Evolutionary conservation across 2,329 filamentous ascomycete species (phyloP).

Genomic region (Periglandula ipomoeae): DNA sequence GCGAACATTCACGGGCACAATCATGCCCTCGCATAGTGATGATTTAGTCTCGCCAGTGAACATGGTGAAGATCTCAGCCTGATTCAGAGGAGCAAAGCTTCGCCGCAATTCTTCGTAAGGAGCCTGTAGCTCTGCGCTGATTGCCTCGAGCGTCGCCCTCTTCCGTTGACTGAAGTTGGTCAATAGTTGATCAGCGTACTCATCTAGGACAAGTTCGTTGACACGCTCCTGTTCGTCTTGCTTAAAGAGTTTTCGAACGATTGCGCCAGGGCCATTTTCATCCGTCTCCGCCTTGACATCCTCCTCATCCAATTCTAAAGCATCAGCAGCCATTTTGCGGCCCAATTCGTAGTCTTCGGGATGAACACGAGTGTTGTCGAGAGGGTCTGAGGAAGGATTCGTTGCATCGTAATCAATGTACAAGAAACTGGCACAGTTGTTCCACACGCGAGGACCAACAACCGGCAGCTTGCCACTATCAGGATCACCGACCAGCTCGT

Average conservation of each 20-base stretch:
- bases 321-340: slow-evolving; percentile 96
- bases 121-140: slow-evolving; percentile 82
- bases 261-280: slow-evolving; percentile 79
- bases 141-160: slow-evolving; percentile 90
- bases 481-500: slow-evolving; percentile 81
- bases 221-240: slow-evolving; percentile 91
- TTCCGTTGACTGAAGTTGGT: slow-evolving; percentile 90
- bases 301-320: slow-evolving; percentile 91
- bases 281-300: slow-evolving; percentile 92
- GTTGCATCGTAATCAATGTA: slow-evolving; percentile 82
- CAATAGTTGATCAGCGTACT: slow-evolving; percentile 93
- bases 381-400: slow-evolving; percentile 74
- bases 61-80: slow-evolving; percentile 89
- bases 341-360: slow-evolving; percentile 97
- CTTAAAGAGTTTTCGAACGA: slow-evolving; percentile 89
- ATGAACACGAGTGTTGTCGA: slow-evolving; percentile 95
- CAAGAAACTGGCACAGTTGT: slow-evolving; percentile 93
- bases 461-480: slow-evolving; percentile 69
- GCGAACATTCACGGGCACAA: slow-evolving; percentile 80
- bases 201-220: slow-evolving; percentile 90
- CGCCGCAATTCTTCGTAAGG: slow-evolving; percentile 92
- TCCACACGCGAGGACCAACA: slow-evolving; percentile 85
- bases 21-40: slow-evolving; percentile 80
- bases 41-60: slow-evolving; percentile 87
- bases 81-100: slow-evolving; percentile 59